Evolutionary conservation across 495 filamentous ascomycete genomes (phyloP).

Genomic region (Podospora tetraspora): DNA sequence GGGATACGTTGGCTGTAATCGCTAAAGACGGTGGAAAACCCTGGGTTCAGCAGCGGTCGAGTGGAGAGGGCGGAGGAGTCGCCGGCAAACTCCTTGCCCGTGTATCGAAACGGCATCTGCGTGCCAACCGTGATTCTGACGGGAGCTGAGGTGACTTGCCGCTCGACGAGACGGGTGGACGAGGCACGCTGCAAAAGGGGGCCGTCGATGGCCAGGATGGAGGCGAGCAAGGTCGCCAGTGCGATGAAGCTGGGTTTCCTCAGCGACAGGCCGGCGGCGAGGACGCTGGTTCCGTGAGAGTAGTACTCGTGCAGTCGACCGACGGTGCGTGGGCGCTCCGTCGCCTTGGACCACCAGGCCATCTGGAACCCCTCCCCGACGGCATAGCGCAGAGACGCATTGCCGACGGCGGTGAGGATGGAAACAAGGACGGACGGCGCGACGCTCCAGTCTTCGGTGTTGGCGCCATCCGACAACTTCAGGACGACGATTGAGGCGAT

Average conservation of each 20-base stretch:
- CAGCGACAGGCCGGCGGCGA: neutral
- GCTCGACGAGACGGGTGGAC: neutral
- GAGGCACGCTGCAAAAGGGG: neutral
- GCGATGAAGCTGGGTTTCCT: neutral
- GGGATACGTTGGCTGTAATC: neutral
- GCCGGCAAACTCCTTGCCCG: neutral
- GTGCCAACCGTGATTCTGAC: neutral
- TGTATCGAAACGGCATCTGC: neutral
- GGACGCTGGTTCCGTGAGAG: neutral
- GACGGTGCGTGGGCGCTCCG: neutral
- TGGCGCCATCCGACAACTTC: slow-evolving; percentile 1
- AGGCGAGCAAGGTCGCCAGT: neutral
- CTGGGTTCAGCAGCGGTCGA: neutral
- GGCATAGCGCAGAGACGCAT: neutral
- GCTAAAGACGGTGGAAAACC: neutral
- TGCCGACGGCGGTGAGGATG: slow-evolving; percentile 4
- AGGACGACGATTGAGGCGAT: neutral
- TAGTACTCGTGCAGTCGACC: neutral
- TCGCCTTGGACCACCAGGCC: neutral
- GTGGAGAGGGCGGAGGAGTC: neutral
- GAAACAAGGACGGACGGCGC: neutral
- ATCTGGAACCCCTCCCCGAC: slow-evolving; percentile 2
- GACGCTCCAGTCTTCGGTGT: slow-evolving; percentile 2
- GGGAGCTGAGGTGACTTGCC: neutral
- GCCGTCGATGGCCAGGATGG: neutral